A percentile compares a stretch with the other conserved stretches of the same genome.
Conservation (phyloP, 1,284 basidiomycete genomes). For the Cystobasidium pallidum region DNA sequence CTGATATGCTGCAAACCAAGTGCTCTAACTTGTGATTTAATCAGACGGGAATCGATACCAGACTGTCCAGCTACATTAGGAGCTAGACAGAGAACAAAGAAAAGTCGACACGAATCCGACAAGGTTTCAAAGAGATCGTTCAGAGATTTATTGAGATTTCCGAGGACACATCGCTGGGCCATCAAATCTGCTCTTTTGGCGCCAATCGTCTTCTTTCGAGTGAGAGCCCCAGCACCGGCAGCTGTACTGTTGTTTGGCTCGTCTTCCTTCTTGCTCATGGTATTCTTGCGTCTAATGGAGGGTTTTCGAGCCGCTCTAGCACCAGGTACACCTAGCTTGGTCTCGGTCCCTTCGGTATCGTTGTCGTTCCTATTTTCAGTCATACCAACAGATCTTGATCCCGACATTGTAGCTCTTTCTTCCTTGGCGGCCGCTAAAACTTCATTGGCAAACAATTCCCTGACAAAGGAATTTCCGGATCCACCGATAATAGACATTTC, state of each 20-base stretch:
- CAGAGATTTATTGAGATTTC: slow-evolving; percentile 81
- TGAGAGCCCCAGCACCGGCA: slow-evolving; percentile 56
- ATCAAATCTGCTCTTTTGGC: slow-evolving; percentile 29
- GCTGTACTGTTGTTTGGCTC: slow-evolving; percentile 54
- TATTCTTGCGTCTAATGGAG: slow-evolving; percentile 62
- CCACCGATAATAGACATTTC: slow-evolving; percentile 64
- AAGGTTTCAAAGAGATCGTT: slow-evolving; percentile 85
- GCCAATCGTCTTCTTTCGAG: slow-evolving; percentile 41
- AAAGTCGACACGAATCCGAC: slow-evolving; percentile 66
- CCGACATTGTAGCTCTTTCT: slow-evolving; percentile 90
- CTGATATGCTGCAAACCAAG: slow-evolving; percentile 79
- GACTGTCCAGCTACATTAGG: slow-evolving; percentile 74
- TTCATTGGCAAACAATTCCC: slow-evolving; percentile 82
- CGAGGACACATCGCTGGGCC: slow-evolving; percentile 70
- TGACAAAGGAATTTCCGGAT: slow-evolving; percentile 86
- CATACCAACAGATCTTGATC: slow-evolving; percentile 67
- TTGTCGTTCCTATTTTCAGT: slow-evolving; percentile 6
- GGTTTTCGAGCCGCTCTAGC: slow-evolving; percentile 64
- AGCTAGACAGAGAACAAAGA: slow-evolving; percentile 36
- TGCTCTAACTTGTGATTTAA: slow-evolving; percentile 88
- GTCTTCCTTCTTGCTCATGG: slow-evolving; percentile 50
- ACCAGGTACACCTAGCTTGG: slow-evolving; percentile 49
- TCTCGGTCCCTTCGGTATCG: slow-evolving; percentile 21
- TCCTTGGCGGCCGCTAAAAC: slow-evolving; percentile 68
- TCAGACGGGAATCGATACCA: slow-evolving; percentile 85